A percentile compares a stretch with the other conserved stretches of the same genome.
phyloP scores from a whole-genome alignment of 148 eudicot species.

The Fagopyrum esculentum region DNA sequence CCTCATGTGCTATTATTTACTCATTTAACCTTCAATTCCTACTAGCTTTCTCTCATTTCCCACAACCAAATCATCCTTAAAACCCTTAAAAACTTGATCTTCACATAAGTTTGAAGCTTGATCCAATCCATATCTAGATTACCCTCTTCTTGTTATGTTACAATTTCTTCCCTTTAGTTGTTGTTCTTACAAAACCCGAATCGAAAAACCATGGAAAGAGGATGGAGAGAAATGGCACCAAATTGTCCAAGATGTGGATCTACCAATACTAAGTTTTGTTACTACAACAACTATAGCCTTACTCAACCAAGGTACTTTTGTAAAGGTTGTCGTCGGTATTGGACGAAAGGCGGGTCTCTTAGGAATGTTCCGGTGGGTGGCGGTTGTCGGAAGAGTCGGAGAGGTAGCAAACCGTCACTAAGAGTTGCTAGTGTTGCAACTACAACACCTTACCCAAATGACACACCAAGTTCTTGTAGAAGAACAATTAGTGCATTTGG shows the following conservation, averaged over 20 bases:
- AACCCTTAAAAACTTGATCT: background rate
- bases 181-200: background rate
- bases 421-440: background rate
- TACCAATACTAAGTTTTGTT: constrained; percentile 6
- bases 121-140: background rate
- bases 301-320: constrained; percentile 9
- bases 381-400: background rate
- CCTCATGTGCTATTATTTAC: constrained; percentile 1
- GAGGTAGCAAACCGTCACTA: background rate
- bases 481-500: background rate
- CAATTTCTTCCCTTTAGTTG: background rate
- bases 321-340: background rate
- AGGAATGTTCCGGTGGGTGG: constrained; percentile 8
- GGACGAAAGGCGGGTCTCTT: constrained; percentile 7
- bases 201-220: background rate
- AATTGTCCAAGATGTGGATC: constrained; percentile 10
- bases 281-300: constrained; percentile 9
- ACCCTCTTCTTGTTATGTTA: background rate
- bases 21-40: background rate
- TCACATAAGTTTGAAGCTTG: background rate
- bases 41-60: too few species aligned
- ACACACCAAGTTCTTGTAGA: constrained; percentile 2
- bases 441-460: background rate
- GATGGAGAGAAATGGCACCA: constrained; percentile 7
- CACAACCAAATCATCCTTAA: background rate